Percentiles rank a stretch among this genome's conserved stretches.
Conservation (phyloP, 2,329 filamentous ascomycete genomes). For the Fusarium siculi region DNA sequence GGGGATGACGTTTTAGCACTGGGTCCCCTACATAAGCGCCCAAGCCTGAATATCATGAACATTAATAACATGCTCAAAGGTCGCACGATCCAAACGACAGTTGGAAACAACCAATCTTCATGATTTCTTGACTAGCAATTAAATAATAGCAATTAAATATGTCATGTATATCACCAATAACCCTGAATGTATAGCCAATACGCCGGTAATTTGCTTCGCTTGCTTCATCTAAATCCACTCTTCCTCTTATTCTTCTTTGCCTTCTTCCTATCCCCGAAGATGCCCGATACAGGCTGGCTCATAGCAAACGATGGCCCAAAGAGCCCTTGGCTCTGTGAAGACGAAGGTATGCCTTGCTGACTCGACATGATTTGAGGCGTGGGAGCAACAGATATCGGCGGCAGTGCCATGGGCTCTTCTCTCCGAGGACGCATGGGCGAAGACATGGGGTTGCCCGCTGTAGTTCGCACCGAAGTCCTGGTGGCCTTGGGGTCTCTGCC, state of each 20-base stretch:
- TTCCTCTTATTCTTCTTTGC: conserved; percentile 58
- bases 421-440: conserved; percentile 24
- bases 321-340: conserved; percentile 49
- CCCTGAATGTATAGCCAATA: background rate
- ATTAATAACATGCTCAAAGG: background rate
- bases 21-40: conserved; percentile 11
- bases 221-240: conserved; percentile 53
- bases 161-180: background rate
- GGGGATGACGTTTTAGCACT: conserved; percentile 36
- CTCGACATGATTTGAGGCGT: conserved; percentile 51
- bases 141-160: background rate
- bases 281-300: conserved; percentile 59
- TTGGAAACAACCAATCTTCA: background rate
- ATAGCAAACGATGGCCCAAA: conserved; percentile 51
- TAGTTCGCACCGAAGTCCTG: background rate
- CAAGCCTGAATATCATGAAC: conserved; percentile 14
- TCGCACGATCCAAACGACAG: background rate
- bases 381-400: conserved; percentile 29
- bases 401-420: conserved; percentile 25
- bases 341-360: conserved; percentile 47
- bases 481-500: conserved; percentile 33
- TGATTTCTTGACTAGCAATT: background rate
- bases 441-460: background rate
- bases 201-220: background rate
- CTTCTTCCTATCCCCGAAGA: conserved; percentile 57